These are phyloP conservation scores for Scopulariopsis brevicaulis DNA, from an alignment of 2,329 filamentous ascomycete species.

Conservation along the genomic window DNA sequence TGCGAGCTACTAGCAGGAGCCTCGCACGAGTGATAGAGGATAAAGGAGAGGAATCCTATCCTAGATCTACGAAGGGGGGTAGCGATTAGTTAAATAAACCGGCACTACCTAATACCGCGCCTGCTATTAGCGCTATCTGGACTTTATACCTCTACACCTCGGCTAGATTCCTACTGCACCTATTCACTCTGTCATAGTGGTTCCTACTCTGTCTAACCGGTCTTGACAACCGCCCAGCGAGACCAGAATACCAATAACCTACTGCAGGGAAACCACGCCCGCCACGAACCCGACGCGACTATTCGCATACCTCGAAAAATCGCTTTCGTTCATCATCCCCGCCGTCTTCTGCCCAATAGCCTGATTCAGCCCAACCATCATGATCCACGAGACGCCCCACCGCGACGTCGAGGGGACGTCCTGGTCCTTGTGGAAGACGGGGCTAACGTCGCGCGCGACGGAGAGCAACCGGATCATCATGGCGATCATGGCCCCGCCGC, in stretches of 20 bases:
- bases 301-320: conserved; percentile 16
- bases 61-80: too few species aligned
- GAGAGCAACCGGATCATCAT: conserved; percentile 36
- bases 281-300: conserved; percentile 11
- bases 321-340: conserved; percentile 16
- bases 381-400: conserved; percentile 12
- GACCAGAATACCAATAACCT: conserved; percentile 16
- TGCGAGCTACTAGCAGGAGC: too few species aligned
- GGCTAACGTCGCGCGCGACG: conserved; percentile 28
- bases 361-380: conserved; percentile 19
- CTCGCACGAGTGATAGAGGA: too few species aligned
- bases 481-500: conserved; percentile 29
- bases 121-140: too few species aligned
- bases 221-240: too few species aligned
- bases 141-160: too few species aligned
- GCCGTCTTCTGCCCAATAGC: conserved; percentile 16
- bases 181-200: too few species aligned
- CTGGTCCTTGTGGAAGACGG: conserved; percentile 22
- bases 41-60: too few species aligned
- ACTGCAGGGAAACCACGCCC: conserved; percentile 14
- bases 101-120: too few species aligned
- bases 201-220: too few species aligned
- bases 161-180: too few species aligned
- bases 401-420: conserved; percentile 6
- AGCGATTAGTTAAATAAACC: too few species aligned